Evolutionary conservation across 169 alveolate species (phyloP), one percentile per base, ranked within the genome.

Genomic region (Babesia divergens): DNA sequence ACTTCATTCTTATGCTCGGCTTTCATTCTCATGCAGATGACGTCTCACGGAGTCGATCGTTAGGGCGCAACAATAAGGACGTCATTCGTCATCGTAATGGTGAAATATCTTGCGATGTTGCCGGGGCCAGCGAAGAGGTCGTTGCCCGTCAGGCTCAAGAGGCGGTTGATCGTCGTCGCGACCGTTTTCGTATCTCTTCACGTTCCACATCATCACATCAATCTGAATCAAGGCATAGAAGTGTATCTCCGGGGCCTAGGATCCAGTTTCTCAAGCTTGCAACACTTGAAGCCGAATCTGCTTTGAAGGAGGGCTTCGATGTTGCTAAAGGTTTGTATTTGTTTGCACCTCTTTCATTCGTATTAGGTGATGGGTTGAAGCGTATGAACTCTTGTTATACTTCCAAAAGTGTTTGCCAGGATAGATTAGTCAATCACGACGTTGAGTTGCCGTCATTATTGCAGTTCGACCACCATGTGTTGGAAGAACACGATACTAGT

Each of bases 331-430:
- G 65, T 53, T 26, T 16, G 55, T 47, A 22, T 6, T 6, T 11
- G 0, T 7, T 0, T 5, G n/a, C 31, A 4, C 31, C 14, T 6
- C 52, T 26, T 35, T 5, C 16, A 3, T 13, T 6, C 2, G 0
- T 20, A 18, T 8, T 34, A 66, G 66, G 34, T 11, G 74, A 76
- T 40, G 59, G 46, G 13, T n/a, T 66, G 38, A 76, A 76, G 38
- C 59, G 85, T 22, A 44, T 76, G 22, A 56, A 76, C 51, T 60
- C 77, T 16, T 60, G 74, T 32, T 66, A 58, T 56, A 29, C 65
- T 9, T 29, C 85, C 26, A 76, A 55, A 65, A 76, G 85, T 65
- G 79, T 66, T 6, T 76, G 70, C 35, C 77, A 76, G 65, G 81
- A 58, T 9, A 52, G 24, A n/a, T 70, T 49, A 52, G 29, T 53